phyloP scores from a whole-genome alignment of 202 grass and related monocot species.

The Brachypodium distachyon region DNA sequence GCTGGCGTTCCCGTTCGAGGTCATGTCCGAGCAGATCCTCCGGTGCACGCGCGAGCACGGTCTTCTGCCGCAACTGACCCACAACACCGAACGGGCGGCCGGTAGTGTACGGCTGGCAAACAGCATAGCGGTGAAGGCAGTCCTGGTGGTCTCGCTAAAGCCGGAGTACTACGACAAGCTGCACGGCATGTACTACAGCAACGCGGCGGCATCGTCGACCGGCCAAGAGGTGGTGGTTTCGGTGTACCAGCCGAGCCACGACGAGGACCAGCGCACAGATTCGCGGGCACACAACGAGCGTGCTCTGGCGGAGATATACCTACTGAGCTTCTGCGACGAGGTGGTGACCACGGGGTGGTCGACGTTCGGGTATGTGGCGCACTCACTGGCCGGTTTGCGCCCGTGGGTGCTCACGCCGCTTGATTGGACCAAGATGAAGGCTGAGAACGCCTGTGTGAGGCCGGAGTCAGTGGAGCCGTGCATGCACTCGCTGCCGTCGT shows the following conservation, averaged over 20 bases:
- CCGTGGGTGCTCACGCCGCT: slow-evolving; percentile 30
- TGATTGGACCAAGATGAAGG: background rate
- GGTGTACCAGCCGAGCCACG: slow-evolving; percentile 75
- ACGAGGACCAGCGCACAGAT: slow-evolving; percentile 48
- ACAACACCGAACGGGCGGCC: background rate
- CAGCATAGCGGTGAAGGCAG: slow-evolving; percentile 12
- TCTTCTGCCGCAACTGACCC: slow-evolving; percentile 31
- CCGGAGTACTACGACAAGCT: slow-evolving; percentile 65
- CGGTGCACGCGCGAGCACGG: slow-evolving; percentile 29
- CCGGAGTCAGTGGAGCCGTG: slow-evolving; percentile 64
- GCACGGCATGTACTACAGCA: slow-evolving; percentile 54
- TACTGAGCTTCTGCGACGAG: slow-evolving; percentile 53
- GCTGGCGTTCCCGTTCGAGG: slow-evolving; percentile 16
- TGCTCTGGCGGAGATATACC: slow-evolving; percentile 69
- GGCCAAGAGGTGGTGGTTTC: slow-evolving; percentile 52
- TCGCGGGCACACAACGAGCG: slow-evolving; percentile 51
- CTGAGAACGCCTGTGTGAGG: slow-evolving; percentile 32
- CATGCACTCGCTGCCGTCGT: slow-evolving; percentile 51
- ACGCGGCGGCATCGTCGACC: slow-evolving; percentile 39
- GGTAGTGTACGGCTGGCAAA: background rate
- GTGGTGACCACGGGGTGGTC: slow-evolving; percentile 56
- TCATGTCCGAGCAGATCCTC: slow-evolving; percentile 37
- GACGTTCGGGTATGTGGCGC: slow-evolving; percentile 78
- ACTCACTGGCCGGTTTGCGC: slow-evolving; percentile 42
- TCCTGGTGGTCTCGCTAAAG: slow-evolving; percentile 48